phyloP scores from a whole-genome alignment of 2,329 filamentous ascomycete genomes.

The Fusarium sp. region DNA sequence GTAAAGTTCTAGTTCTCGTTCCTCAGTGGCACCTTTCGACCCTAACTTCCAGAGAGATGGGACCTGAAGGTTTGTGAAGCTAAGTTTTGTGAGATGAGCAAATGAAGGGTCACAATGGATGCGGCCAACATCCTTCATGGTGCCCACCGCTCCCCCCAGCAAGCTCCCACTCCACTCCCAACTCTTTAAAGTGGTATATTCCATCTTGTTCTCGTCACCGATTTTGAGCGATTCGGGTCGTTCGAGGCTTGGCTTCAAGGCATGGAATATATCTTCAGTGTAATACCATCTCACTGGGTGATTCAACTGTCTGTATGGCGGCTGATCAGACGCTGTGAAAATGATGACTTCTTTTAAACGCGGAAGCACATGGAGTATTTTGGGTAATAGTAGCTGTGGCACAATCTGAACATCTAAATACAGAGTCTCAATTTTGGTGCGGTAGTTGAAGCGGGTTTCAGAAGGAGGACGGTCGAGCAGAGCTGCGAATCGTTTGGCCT shows the following conservation, averaged over 20 bases:
- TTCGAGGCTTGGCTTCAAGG: conserved; percentile 65
- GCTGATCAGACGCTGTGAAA: conserved; percentile 74
- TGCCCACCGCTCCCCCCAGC: conserved; percentile 57
- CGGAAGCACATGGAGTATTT: conserved; percentile 72
- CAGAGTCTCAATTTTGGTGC: conserved; percentile 75
- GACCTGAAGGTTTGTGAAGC: conserved; percentile 72
- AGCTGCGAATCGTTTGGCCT: conserved; percentile 58
- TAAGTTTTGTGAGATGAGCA: conserved; percentile 63
- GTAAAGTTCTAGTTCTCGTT: conserved; percentile 48
- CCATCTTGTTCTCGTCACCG: conserved; percentile 46
- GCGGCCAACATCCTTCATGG: conserved; percentile 60
- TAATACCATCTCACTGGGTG: conserved; percentile 76
- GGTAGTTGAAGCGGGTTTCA: conserved; percentile 70
- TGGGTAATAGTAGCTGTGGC: conserved; percentile 54
- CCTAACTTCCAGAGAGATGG: conserved; percentile 58
- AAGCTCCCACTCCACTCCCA: conserved; percentile 73
- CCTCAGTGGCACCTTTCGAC: conserved; percentile 48
- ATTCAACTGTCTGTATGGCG: conserved; percentile 71
- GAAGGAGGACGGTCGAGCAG: conserved; percentile 66
- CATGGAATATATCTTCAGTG: conserved; percentile 71
- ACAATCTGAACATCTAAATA: conserved; percentile 77
- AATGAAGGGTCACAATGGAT: conserved; percentile 70
- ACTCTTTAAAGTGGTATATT: conserved; percentile 56
- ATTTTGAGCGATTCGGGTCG: conserved; percentile 46
- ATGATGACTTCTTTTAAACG: conserved; percentile 77